phyloP scores from a whole-genome alignment of 2,329 filamentous ascomycete genomes.

The Ramularia endophylla region DNA sequence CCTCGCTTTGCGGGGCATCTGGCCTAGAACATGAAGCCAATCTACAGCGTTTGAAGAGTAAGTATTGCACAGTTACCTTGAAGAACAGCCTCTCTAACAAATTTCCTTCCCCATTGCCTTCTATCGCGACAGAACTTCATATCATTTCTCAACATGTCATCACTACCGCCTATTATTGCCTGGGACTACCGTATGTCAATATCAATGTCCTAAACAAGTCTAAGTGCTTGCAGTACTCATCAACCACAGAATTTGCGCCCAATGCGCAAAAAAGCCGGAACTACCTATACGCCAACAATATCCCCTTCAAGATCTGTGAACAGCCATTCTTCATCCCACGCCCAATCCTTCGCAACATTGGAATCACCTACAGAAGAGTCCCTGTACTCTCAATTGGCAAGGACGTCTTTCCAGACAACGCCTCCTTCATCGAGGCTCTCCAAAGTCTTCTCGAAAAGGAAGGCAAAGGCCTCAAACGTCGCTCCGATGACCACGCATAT shows the following conservation, averaged over 20 bases:
- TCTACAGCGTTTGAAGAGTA: too few relatives aligned
- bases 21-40: too few relatives aligned
- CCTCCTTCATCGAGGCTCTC: slow-evolving; percentile 15
- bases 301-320: slow-evolving; percentile 23
- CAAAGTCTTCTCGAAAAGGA: slow-evolving; percentile 12
- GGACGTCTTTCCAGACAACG: slow-evolving; percentile 24
- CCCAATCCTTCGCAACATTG: slow-evolving; percentile 17
- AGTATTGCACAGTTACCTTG: too few relatives aligned
- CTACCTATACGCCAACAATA: slow-evolving; percentile 15
- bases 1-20: too few relatives aligned
- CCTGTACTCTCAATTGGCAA: slow-evolving; percentile 23
- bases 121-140: too few relatives aligned
- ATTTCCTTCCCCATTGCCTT: too few relatives aligned
- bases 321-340: slow-evolving; percentile 24
- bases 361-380: slow-evolving; percentile 23
- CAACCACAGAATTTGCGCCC: slow-evolving; percentile 13
- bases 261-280: slow-evolving; percentile 21
- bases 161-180: slow-evolving; percentile 7
- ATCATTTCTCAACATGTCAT: slow-evolving; percentile 6
- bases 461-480: slow-evolving; percentile 13
- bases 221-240: too few relatives aligned
- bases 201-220: too few relatives aligned
- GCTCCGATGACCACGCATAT: slow-evolving; percentile 9
- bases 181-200: slow-evolving; percentile 10
- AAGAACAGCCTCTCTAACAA: too few relatives aligned